A percentile compares a stretch with the other conserved stretches of the same genome.
Conservation (phyloP, 2,329 filamentous ascomycete genomes). For the Thermomyces lanuginosus region DNA sequence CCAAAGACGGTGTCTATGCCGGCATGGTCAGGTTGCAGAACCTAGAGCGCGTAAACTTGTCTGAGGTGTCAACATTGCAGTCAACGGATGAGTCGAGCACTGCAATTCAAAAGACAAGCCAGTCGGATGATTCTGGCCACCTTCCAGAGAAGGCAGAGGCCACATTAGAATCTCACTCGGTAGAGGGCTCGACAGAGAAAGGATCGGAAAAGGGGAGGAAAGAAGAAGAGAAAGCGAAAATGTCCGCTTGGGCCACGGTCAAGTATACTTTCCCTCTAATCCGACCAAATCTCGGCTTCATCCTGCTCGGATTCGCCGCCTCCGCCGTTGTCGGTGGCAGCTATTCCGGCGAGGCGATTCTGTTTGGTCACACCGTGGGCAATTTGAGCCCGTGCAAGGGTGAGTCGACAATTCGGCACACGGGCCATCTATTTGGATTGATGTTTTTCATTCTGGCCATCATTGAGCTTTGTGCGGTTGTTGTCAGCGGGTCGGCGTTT, state of each 20-base stretch:
- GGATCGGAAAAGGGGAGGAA: slow-evolving; percentile 13
- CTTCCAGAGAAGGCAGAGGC: too few relatives aligned
- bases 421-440: slow-evolving; percentile 34
- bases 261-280: slow-evolving; percentile 21
- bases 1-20: slow-evolving; percentile 52
- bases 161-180: too few relatives aligned
- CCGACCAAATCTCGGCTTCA: slow-evolving; percentile 23
- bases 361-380: slow-evolving; percentile 40
- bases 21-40: slow-evolving; percentile 35
- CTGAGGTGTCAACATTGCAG: too few relatives aligned
- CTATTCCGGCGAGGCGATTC: slow-evolving; percentile 36
- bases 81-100: too few relatives aligned
- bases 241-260: slow-evolving; percentile 14
- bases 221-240: slow-evolving; percentile 12
- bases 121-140: too few relatives aligned
- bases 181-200: too few relatives aligned
- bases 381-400: slow-evolving; percentile 35
- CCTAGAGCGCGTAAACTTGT: too few relatives aligned
- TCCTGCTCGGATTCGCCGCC: slow-evolving; percentile 31
- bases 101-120: too few relatives aligned
- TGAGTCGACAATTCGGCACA: slow-evolving; percentile 27
- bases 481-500: slow-evolving; percentile 39
- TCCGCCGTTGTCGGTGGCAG: slow-evolving; percentile 37
- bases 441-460: slow-evolving; percentile 40
- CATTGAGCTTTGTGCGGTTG: slow-evolving; percentile 40